Evolutionary conservation across 2,329 filamentous ascomycete genomes (phyloP).

Genomic region (Zymoseptoria crescenta): DNA sequence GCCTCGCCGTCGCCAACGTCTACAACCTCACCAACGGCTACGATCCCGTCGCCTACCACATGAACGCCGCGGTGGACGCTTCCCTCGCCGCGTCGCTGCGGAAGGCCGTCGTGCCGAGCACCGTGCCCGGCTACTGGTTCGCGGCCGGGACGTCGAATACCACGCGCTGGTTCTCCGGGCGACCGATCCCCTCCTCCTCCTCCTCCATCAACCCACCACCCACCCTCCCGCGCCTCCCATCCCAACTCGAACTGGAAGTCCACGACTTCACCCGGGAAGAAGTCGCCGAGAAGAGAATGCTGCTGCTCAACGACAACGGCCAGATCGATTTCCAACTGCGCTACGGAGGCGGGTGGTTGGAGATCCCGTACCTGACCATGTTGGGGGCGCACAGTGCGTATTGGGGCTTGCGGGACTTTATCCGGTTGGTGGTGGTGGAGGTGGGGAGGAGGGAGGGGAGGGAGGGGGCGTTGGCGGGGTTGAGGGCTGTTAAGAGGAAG

Average conservation of each 20-base stretch:
- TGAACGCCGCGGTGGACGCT: constrained; percentile 84
- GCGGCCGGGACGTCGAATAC: constrained; percentile 22
- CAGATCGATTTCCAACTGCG: constrained; percentile 87
- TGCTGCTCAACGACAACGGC: constrained; percentile 87
- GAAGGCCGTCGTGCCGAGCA: constrained; percentile 69
- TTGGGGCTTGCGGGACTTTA: constrained; percentile 80
- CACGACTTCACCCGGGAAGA: constrained; percentile 93
- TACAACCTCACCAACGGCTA: constrained; percentile 83
- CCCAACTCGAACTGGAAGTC: constrained; percentile 77
- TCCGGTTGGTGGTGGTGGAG: constrained; percentile 83
- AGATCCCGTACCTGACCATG: constrained; percentile 97
- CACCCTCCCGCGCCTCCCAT: constrained; percentile 34
- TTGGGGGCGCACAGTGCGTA: constrained; percentile 90
- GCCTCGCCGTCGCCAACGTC: constrained; percentile 87
- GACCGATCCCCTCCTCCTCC: constrained; percentile 21
- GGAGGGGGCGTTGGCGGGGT: constrained; percentile 45
- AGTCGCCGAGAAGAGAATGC: constrained; percentile 80
- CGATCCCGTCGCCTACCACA: constrained; percentile 78
- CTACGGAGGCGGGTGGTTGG: constrained; percentile 76
- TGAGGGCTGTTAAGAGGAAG: constrained; percentile 50
- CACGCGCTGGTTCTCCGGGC: constrained; percentile 34
- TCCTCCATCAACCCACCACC: constrained; percentile 26
- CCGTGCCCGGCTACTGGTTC: constrained; percentile 45
- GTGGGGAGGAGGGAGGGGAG: constrained; percentile 68
- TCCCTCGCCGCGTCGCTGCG: constrained; percentile 70